Evolutionary conservation across 176 grass and related monocot genomes (phyloP).

Genomic region (Rhipidocladum racemiflorum): DNA sequence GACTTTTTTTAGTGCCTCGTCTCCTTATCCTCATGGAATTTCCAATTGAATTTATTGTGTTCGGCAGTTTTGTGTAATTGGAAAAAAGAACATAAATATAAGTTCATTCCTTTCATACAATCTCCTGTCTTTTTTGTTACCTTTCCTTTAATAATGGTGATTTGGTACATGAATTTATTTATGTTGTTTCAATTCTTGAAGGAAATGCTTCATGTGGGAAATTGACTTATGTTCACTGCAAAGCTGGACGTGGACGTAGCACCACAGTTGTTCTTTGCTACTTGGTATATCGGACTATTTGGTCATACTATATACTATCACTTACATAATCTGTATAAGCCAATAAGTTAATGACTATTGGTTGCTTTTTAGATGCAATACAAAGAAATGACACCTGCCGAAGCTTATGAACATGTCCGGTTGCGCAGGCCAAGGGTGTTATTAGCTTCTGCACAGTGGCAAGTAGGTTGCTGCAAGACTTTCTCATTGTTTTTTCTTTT

Average conservation of each 20-base stretch:
- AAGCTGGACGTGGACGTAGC: constrained; percentile 97
- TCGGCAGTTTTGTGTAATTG: not conserved
- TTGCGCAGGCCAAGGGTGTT: constrained; percentile 72
- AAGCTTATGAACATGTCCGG: constrained; percentile 85
- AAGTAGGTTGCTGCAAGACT: constrained; percentile 42
- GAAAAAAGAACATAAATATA: not conserved
- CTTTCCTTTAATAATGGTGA: not conserved
- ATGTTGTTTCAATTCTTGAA: constrained; percentile 36
- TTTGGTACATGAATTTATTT: constrained; percentile 6
- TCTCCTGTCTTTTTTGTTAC: not conserved
- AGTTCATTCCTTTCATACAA: not conserved
- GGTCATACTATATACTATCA: not conserved
- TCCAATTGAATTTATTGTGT: not conserved
- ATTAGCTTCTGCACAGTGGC: constrained; percentile 75
- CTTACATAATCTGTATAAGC: not conserved
- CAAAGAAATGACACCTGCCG: constrained; percentile 72
- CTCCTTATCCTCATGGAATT: not conserved
- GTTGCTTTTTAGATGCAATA: constrained; percentile 64
- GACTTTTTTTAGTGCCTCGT: not conserved
- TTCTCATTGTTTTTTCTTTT: not conserved
- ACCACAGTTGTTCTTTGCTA: constrained; percentile 97
- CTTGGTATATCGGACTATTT: constrained; percentile 50
- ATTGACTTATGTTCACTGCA: constrained; percentile 93
- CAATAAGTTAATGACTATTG: not conserved
- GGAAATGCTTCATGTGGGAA: constrained; percentile 62